Evolutionary conservation across 352 stramenopile genomes (phyloP), one percentile per base, ranked within the genome.

Genomic region (Pseudoperonospora humuli): DNA sequence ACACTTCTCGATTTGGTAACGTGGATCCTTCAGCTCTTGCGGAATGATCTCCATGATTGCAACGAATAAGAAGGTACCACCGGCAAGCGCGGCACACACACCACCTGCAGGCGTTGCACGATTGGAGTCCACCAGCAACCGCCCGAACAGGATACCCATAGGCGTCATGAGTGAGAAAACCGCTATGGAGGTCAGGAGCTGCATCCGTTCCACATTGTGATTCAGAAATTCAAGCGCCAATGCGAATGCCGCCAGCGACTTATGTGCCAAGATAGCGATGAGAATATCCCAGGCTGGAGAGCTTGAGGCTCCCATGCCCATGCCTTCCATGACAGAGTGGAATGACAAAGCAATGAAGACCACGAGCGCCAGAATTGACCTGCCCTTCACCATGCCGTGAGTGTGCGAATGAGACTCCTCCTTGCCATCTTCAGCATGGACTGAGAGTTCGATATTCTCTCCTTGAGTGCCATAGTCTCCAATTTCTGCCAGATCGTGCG

Each of bases 261-360:
- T 92, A 73, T 92, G 79, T 14, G 79, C 79, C n/a, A 89, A 47
- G 34, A 92, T 77, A 11, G 79, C 79, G 7, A 86, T 40, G 0
- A 92, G 57, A 29, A 92, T 86, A 40, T 86, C 75, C 79, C 76
- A 92, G 1, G 75, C 73, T 1, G 64, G 61, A 15, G 55, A 54
- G 35, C 51, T 70, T 3, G 76, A 66, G 1, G 79, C 79, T 14
- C 79, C 79, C 28, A 92, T 71, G 46, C 76, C 79, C 64, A 92
- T 85, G 29, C 79, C 79, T 58, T 92, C 79, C 76, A 92, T 86
- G 18, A 89, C 53, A 9, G 79, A 92, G 51, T 92, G 79, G 57
- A 92, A 89, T 3, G 79, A 92, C 24, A 92, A 57, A 24, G 79
- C 79, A 9, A 72, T 50, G 49, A 89, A 86, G n/a, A 92, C 64